These are phyloP conservation scores for Carex parvula DNA, from an alignment of 176 grass and related monocot species.

Conservation along the genomic window DNA sequence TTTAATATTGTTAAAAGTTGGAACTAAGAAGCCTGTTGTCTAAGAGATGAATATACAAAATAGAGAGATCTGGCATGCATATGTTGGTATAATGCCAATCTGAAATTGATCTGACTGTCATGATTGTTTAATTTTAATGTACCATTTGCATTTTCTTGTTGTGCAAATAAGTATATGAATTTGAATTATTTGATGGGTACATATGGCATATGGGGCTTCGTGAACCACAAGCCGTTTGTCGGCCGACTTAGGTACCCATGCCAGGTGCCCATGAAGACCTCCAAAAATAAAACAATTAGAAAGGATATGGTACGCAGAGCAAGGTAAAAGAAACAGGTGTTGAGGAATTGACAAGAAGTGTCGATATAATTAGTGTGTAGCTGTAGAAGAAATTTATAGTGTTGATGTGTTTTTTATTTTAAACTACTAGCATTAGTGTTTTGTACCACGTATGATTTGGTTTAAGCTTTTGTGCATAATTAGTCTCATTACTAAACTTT, in stretches of 20 bases:
- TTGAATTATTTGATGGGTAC: slow-evolving; percentile 78
- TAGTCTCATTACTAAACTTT: not conserved
- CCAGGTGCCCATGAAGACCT: slow-evolving; percentile 74
- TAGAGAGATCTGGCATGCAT: not conserved
- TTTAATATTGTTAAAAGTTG: not conserved
- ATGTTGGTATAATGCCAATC: not conserved
- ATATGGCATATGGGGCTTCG: slow-evolving; percentile 58
- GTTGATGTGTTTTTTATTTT: not conserved
- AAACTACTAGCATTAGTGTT: not conserved
- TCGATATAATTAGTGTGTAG: slow-evolving; percentile 14
- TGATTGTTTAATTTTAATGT: not conserved
- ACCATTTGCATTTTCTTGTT: not conserved
- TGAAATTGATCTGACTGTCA: not conserved
- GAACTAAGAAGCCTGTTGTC: not conserved
- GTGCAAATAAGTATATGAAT: slow-evolving; percentile 76
- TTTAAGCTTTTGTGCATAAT: slow-evolving; percentile 20
- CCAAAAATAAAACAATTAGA: slow-evolving; percentile 82
- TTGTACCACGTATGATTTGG: not conserved
- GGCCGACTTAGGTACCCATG: slow-evolving; percentile 55
- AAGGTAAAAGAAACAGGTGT: not conserved
- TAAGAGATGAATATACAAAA: not conserved
- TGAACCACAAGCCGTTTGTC: slow-evolving; percentile 52
- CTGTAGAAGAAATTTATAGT: not conserved
- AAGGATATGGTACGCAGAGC: slow-evolving; percentile 65
- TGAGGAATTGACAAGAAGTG: slow-evolving; percentile 8